These are phyloP conservation scores for Beauveria asiatica DNA, from an alignment of 2,329 filamentous ascomycete species.

Conservation along the genomic window DNA sequence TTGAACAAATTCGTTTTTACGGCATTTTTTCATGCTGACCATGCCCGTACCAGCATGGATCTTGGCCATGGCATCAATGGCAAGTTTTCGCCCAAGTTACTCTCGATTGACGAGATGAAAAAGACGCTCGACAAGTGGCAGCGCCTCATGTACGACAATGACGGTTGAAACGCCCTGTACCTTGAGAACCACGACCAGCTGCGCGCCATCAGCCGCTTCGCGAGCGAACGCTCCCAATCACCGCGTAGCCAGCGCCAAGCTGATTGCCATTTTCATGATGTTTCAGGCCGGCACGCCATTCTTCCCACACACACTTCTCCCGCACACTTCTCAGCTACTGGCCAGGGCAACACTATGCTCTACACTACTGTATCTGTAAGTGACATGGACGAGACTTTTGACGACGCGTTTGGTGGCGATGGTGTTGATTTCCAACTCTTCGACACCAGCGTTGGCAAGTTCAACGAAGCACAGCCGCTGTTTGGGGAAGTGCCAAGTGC, in stretches of 20 bases:
- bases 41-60: slow-evolving; percentile 33
- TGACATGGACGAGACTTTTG: slow-evolving; percentile 58
- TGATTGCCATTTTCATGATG: slow-evolving; percentile 48
- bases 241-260: slow-evolving; percentile 45
- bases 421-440: slow-evolving; percentile 64
- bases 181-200: slow-evolving; percentile 60
- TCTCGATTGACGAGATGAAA: slow-evolving; percentile 44
- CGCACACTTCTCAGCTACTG: slow-evolving; percentile 63
- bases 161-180: slow-evolving; percentile 58
- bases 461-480: slow-evolving; percentile 29
- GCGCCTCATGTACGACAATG: slow-evolving; percentile 47
- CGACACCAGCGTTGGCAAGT: slow-evolving; percentile 33
- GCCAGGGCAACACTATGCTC: slow-evolving; percentile 60
- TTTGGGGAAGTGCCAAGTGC: slow-evolving; percentile 45
- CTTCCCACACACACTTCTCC: too few species aligned
- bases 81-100: slow-evolving; percentile 34
- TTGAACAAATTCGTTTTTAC: too few species aligned
- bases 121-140: slow-evolving; percentile 49
- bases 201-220: slow-evolving; percentile 49
- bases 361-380: slow-evolving; percentile 56
- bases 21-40: slow-evolving; percentile 1
- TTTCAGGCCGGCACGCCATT: slow-evolving; percentile 55
- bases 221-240: slow-evolving; percentile 41
- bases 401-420: slow-evolving; percentile 40
- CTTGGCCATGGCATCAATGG: slow-evolving; percentile 37